Evolutionary conservation across 495 filamentous ascomycete genomes (phyloP), one percentile per base, ranked within the genome.

Genomic region (Cudoniella acicularis): DNA sequence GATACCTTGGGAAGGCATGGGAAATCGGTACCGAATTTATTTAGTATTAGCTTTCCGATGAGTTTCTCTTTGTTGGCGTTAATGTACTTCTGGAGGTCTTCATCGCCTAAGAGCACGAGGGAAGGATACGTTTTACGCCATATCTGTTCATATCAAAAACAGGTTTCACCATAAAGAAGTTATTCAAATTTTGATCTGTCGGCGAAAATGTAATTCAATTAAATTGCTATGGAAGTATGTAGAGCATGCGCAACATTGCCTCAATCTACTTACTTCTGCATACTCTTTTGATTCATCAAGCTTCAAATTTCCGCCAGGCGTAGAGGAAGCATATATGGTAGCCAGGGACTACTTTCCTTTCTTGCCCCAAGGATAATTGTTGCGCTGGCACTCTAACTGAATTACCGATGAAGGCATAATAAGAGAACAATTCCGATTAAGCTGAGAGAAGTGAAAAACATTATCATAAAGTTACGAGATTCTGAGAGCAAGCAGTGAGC

Each of bases 71-170:
- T 78, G 67, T 92, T 75, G 36, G 78, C 77, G 52, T 87, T 77
- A 22, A 93, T 73, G 21, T 89, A 79, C 9, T 87, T 81, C 45
- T 82, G 76, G 2, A 95, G 77, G 2, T 79, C 77, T 56, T 89
- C 82, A 9, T 83, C 86, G 0, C 80, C 86, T 1, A 75, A 69
- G 1, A 89, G 67, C 10, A 87, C 73, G 48, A 79, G 80, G 1
- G 86, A 86, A 0, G 89, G 89, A 59, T 92, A 90, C 41, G 89
- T 89, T 2, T 89, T 88, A 75, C 92, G 85, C 90, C 89, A 92
- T 78, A 91, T 87, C 63, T 57, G 58, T 56, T 51, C 30, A 51
- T 56, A 13, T n/a, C 4, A 49, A 10, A n/a, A n/a, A n/a, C 21
- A 3, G 1, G 18, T 3, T 54, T 17, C 30, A n/a, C 9, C 10